A percentile compares a stretch with the other conserved stretches of the same genome.
Conservation (phyloP, 495 filamentous ascomycete genomes). For the Trichocladium antarcticum region DNA sequence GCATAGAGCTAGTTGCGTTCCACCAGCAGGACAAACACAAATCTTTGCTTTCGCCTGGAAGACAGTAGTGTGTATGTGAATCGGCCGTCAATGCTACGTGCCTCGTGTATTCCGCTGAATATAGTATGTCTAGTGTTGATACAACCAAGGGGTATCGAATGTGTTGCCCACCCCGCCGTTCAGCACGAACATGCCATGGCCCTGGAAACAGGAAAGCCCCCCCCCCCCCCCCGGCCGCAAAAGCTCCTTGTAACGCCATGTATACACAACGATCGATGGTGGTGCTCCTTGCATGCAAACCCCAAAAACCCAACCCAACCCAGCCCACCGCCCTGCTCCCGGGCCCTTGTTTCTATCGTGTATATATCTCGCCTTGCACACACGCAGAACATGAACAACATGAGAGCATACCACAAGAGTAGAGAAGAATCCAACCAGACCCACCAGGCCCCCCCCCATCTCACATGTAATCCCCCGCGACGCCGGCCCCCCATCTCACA, state of each 20-base stretch:
- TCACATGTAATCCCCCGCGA: constrained; percentile 69
- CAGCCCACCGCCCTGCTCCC: not conserved
- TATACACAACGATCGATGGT: not conserved
- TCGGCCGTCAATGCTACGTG: not conserved
- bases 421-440: not conserved
- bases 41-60: no score
- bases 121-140: not conserved
- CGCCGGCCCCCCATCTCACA: constrained; percentile 65
- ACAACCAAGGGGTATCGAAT: not conserved
- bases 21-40: not conserved
- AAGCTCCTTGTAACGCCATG: not conserved
- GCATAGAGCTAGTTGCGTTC: constrained; percentile 1
- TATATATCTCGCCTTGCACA: no score
- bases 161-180: not conserved
- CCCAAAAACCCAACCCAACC: not conserved
- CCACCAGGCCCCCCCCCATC: no score
- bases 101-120: not conserved
- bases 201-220: not conserved
- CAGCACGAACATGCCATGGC: not conserved
- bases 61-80: no score
- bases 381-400: no score
- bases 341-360: no score
- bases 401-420: no score
- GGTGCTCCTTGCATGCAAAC: constrained; percentile 4
- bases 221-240: no score